phyloP scores from a whole-genome alignment of 768 basidiomycete species.

The Omphalotus guepiniiformis region DNA sequence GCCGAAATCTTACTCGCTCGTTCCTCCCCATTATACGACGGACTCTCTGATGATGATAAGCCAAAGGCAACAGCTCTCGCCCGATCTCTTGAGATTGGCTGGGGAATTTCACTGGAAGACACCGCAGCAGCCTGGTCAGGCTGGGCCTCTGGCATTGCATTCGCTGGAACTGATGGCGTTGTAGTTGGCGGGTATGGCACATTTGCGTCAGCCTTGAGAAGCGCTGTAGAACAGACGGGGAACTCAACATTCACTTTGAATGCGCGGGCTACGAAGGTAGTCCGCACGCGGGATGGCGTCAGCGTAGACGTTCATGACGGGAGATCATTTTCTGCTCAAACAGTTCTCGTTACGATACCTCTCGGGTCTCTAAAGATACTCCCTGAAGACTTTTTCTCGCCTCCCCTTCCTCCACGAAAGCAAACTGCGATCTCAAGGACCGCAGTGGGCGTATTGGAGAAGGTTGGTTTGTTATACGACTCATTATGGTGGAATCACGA shows the following conservation, averaged over 20 bases:
- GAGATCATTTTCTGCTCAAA: background rate
- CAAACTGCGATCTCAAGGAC: background rate
- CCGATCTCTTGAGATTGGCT: slow-evolving; percentile 3
- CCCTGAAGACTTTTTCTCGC: background rate
- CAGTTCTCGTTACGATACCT: slow-evolving; percentile 6
- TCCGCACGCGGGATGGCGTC: background rate
- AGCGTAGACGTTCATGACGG: slow-evolving; percentile 2
- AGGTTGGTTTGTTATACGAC: slow-evolving; percentile 3
- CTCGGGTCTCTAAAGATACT: slow-evolving; percentile 3
- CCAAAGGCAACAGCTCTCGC: background rate
- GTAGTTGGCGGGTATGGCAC: slow-evolving; percentile 6
- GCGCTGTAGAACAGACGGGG: slow-evolving; percentile 2
- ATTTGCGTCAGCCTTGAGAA: background rate
- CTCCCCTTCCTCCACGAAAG: slow-evolving; percentile 5
- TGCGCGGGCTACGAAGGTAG: background rate
- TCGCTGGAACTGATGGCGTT: slow-evolving; percentile 6
- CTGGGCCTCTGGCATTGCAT: slow-evolving; percentile 6
- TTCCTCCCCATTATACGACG: slow-evolving; percentile 4
- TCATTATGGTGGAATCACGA: slow-evolving; percentile 5
- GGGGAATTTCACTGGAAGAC: slow-evolving; percentile 7
- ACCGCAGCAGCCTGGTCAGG: background rate
- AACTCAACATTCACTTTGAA: background rate
- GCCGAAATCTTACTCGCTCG: slow-evolving; percentile 1
- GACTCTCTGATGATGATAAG: slow-evolving; percentile 5
- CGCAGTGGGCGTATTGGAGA: slow-evolving; percentile 6